Evolutionary conservation across 176 grass and related monocot species (phyloP), one percentile per base, ranked within the genome.

Genomic region (Oryza rufipogon): DNA sequence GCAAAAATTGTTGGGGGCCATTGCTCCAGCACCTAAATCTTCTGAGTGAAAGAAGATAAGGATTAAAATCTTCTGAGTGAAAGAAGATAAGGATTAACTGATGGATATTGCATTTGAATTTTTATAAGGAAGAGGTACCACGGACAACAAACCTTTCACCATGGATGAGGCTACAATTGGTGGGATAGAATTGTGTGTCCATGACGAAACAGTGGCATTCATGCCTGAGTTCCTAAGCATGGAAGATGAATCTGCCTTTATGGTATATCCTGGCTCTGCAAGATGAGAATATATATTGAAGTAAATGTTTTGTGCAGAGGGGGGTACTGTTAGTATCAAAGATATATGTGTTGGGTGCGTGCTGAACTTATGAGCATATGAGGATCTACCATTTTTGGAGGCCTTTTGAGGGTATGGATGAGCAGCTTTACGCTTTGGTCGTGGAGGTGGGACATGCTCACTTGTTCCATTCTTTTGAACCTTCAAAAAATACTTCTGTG

Each of bases 341-440:
- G 4, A 49, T 19, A 49, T 19, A 58, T n/a, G 19, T 20, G 17
- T 15, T 49, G 12, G 11, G 47, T 49, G 47, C 14, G 12, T 49
- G 12, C 15, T 49, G 47, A 49, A 49, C 68, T 73, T 32, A 32
- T 13, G 30, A 79, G 65, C 6, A 73, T 70, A 63, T 23, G 17
- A 80, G 71, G 6, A 9, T 70, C 85, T 87, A 99, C 96, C 94
- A 79, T 92, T 99, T 90, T 99, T 99, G 70, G 91, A 91, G 26
- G 96, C 89, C 78, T 99, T 99, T 68, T 99, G 96, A 69, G 96
- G 96, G 86, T 99, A 99, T 49, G 96, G 96, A 91, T 94, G 96
- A 64, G 90, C 91, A 47, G 96, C 93, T 99, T 99, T 99, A 68
- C 96, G 93, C 86, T 99, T 99, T 64, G 96, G 96, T 60, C 96